Base-by-base conservation (phyloP, 768 basidiomycete species). In the Mycena vulgaris region DNA sequence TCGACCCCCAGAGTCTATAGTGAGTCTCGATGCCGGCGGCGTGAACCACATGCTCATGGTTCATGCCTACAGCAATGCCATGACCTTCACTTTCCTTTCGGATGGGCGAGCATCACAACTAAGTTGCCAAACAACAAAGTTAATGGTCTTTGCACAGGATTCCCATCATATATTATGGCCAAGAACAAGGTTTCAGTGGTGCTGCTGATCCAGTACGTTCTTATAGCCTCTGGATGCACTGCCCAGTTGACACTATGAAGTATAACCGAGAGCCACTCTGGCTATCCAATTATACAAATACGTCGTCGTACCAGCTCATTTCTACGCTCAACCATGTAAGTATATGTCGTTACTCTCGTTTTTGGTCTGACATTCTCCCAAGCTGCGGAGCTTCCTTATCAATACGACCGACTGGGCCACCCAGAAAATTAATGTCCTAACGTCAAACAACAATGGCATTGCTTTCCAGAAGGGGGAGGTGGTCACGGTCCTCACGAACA, bases 161-260 rank as follows among this genome's bases (percentile, higher is more conserved):
- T 72, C 93, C 94, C 0, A 89, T 95, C 68, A 87, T 93, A 14
- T 95, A 95, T 78, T 93, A 93, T 69, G 93, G 94, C 2, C 92
- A 93, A 79, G 94, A 95, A 74, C 93, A 94, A 77, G 81, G 85
- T 45, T 91, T 93, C 78, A 82, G 80, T 63, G 94, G 93, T 37
- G 81, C 80, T 75, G 80, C 78, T 10, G 93, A 95, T 75, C 93
- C 93, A 39, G 91, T 93, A 78, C 73, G 86, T 75, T 33, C 42
- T 27, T 64, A 14, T 33, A 8, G 7, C 61, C 30, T 27, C 30
- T 58, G 40, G 53, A 58, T 59, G 56, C 19, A 63, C 35, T 53
- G 16, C 37, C 39, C 8, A 17, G 31, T 39, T 60, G 55, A 40
- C 63, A 55, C 59, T 51, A 57, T 72, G 13, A 64, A 93, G 91